A percentile compares a stretch with the other conserved stretches of the same genome.
phyloP scores from a whole-genome alignment of 352 stramenopile species.

The Peronospora tabacina region DNA sequence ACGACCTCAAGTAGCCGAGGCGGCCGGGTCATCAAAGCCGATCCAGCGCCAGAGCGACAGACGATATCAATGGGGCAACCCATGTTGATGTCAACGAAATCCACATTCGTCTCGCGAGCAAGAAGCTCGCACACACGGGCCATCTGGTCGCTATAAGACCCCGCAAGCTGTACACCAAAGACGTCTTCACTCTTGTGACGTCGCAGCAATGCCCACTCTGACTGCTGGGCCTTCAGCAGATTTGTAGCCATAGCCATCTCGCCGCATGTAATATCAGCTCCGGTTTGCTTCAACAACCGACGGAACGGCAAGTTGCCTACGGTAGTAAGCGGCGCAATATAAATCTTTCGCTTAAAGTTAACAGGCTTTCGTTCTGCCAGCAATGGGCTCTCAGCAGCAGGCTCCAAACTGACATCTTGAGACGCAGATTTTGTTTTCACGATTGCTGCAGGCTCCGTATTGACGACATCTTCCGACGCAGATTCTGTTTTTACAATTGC shows the following conservation, averaged over 20 bases:
- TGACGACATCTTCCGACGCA: too few species aligned
- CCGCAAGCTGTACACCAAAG: conserved; percentile 97
- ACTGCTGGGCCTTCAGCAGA: conserved; percentile 90
- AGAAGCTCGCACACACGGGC: conserved; percentile 90
- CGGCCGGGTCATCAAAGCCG: conserved; percentile 90
- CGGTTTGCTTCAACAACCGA: conserved; percentile 94
- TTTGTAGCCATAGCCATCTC: conserved; percentile 97
- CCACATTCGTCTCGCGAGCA: conserved; percentile 87
- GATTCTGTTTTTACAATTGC: neutral
- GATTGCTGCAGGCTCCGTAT: conserved; percentile 1
- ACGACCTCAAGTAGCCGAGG: conserved; percentile 88
- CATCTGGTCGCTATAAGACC: conserved; percentile 90
- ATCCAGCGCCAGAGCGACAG: conserved; percentile 81
- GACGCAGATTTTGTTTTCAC: neutral
- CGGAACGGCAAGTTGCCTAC: conserved; percentile 99
- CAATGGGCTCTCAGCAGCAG: conserved; percentile 38
- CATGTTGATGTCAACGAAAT: conserved; percentile 99
- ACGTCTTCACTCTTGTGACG: conserved; percentile 95
- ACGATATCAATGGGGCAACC: conserved; percentile 98
- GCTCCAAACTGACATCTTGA: conserved; percentile 21
- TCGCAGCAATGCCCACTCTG: conserved; percentile 96
- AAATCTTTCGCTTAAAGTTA: conserved; percentile 97
- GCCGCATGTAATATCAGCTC: conserved; percentile 98
- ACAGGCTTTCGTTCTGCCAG: conserved; percentile 85
- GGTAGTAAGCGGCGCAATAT: conserved; percentile 98